phyloP scores from a whole-genome alignment of 768 basidiomycete genomes.

The Naganishia kalamii region DNA sequence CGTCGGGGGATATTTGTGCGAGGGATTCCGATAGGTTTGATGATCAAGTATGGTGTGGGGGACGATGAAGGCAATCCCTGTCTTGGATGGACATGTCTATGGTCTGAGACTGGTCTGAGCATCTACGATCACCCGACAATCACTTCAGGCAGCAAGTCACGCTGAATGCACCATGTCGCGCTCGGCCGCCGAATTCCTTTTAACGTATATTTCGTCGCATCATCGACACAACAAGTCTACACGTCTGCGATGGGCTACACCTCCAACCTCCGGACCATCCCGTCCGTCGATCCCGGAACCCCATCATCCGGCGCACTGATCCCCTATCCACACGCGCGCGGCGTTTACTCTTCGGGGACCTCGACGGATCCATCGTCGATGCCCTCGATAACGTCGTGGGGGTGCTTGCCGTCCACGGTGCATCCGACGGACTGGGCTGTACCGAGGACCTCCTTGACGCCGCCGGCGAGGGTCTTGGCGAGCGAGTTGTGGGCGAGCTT shows the following conservation, averaged over 20 bases:
- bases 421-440: slow-evolving; percentile 95
- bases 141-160: too few species aligned
- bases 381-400: slow-evolving; percentile 84
- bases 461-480: slow-evolving; percentile 80
- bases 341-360: slow-evolving; percentile 47
- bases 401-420: slow-evolving; percentile 85
- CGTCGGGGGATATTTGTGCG: not conserved
- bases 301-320: not conserved
- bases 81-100: too few species aligned
- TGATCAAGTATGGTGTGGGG: too few species aligned
- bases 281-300: not conserved
- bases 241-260: slow-evolving; percentile 1
- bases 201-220: slow-evolving; percentile 10
- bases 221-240: slow-evolving; percentile 3
- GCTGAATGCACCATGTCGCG: too few species aligned
- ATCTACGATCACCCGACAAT: too few species aligned
- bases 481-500: slow-evolving; percentile 91
- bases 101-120: too few species aligned
- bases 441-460: slow-evolving; percentile 94
- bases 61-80: too few species aligned
- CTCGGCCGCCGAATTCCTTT: not conserved
- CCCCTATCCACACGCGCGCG: too few species aligned
- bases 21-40: not conserved
- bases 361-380: slow-evolving; percentile 50
- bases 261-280: not conserved